phyloP scores from a whole-genome alignment of 768 basidiomycete species.

The Gymnopilus junonius region DNA sequence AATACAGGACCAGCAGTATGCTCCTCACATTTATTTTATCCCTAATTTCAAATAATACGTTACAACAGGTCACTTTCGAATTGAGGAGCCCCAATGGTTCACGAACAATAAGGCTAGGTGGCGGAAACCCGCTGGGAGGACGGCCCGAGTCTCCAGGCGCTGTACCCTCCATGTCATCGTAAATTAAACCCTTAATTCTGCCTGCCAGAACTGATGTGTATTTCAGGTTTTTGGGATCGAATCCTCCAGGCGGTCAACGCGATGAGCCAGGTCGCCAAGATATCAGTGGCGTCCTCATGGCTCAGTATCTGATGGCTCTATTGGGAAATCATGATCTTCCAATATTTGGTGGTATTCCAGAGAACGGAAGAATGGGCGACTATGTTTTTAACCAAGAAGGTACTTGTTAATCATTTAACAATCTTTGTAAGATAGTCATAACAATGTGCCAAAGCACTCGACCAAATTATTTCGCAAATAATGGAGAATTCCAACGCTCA shows the following conservation, averaged over 20 bases:
- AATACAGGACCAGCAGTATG: conserved; percentile 22
- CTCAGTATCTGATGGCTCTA: conserved; percentile 72
- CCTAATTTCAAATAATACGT: background rate
- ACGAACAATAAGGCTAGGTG: conserved; percentile 32
- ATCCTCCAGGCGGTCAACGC: conserved; percentile 19
- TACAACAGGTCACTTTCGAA: conserved; percentile 30
- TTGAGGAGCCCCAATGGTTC: conserved; percentile 28
- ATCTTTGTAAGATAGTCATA: background rate
- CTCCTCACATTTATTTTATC: background rate
- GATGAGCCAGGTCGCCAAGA: conserved; percentile 31
- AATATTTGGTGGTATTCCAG: conserved; percentile 46
- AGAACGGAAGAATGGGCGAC: conserved; percentile 77
- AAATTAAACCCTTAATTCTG: conserved; percentile 22
- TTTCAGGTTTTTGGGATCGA: conserved; percentile 29
- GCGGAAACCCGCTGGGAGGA: conserved; percentile 23
- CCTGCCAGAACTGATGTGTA: conserved; percentile 32
- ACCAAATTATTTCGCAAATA: conserved; percentile 84
- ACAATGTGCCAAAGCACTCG: conserved; percentile 56
- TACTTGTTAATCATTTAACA: conserved; percentile 22
- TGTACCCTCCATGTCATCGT: conserved; percentile 60
- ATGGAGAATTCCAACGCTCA: conserved; percentile 81
- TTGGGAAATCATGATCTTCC: conserved; percentile 55
- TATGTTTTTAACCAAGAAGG: conserved; percentile 94
- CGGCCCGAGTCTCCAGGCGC: conserved; percentile 22
- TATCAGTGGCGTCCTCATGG: conserved; percentile 68